Evolutionary conservation across 768 basidiomycete species (phyloP).

Genomic region (Trametes cinnabarina): DNA sequence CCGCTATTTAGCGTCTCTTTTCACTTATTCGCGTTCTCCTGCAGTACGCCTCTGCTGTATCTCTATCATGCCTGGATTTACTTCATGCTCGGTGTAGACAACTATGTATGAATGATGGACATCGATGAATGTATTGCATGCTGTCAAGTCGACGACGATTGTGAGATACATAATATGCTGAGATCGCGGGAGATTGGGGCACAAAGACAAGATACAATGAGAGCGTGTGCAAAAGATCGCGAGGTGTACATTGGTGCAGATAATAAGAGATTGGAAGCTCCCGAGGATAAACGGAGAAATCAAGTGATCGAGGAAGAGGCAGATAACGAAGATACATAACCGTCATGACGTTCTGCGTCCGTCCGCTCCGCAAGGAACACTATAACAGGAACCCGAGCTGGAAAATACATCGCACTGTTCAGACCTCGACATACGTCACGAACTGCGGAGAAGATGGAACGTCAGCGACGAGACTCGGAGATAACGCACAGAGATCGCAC

Average conservation of each 20-base stretch:
- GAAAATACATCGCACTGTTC: constrained; percentile 16
- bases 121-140: neutral
- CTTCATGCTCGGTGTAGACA: too few relatives aligned
- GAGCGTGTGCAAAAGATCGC: neutral
- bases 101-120: constrained; percentile 1
- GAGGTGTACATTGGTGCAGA: constrained; percentile 8
- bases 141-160: too few relatives aligned
- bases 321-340: neutral
- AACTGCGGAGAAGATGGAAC: constrained; percentile 15
- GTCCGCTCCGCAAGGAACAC: constrained; percentile 12
- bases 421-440: constrained; percentile 15
- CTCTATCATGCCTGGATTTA: neutral
- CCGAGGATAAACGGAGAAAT: neutral
- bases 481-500: constrained; percentile 20
- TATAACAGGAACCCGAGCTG: constrained; percentile 2
- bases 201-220: neutral
- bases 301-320: neutral
- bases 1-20: too few relatives aligned
- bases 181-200: too few relatives aligned
- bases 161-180: constrained; percentile 16
- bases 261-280: too few relatives aligned
- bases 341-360: constrained; percentile 17
- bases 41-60: neutral
- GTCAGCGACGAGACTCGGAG: too few relatives aligned
- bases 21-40: too few relatives aligned